Evolutionary conservation across 495 filamentous ascomycete species (phyloP), one percentile per base, ranked within the genome.

Genomic region (Paragyromitra xinjiangensis): DNA sequence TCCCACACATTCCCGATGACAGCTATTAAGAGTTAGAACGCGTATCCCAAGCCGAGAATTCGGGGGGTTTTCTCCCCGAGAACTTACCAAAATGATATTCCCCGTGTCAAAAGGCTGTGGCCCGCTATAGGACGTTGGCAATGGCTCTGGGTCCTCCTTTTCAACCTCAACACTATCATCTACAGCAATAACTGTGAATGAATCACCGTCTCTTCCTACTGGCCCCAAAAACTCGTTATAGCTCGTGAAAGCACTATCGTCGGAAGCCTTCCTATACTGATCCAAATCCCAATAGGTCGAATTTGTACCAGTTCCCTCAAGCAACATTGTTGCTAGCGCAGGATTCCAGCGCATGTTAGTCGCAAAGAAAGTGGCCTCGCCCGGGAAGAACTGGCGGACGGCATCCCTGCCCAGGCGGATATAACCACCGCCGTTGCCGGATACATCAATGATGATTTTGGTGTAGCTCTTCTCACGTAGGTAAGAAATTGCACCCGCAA

Each of bases 371-470:
- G 77, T 76, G 40, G 61, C 56, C 29, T 77, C 65, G n/a, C 65
- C 59, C 12, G 80, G 80, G 34, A 82, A 82, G 40, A 82, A 71
- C 55, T 81, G 80, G 50, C 71, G 80, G 7, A 78, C 70, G 8
- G 75, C 51, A 22, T 78, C 69, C 16, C 55, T 55, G 11, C 80
- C 80, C 1, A 79, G 66, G 19, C 71, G 59, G 11, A 77, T 55
- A 64, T 39, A 65, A n/a, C 80, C 80, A 42, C 80, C 80, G 58
- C 79, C 79, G 19, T 82, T 82, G 8, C 71, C 75, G 8, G 75
- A 78, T 12, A 82, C 67, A 62, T 82, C 80, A 45, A 82, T 81
- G 29, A 82, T 44, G 19, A 82, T 61, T 58, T 64, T 73, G n/a
- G 51, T 73, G 45, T 61, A 73, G 50, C 66, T 81, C 51, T 50